Evolutionary conservation across 371 early-diverging fungal species (phyloP).

Genomic region (Zopfochytrium polystomum): DNA sequence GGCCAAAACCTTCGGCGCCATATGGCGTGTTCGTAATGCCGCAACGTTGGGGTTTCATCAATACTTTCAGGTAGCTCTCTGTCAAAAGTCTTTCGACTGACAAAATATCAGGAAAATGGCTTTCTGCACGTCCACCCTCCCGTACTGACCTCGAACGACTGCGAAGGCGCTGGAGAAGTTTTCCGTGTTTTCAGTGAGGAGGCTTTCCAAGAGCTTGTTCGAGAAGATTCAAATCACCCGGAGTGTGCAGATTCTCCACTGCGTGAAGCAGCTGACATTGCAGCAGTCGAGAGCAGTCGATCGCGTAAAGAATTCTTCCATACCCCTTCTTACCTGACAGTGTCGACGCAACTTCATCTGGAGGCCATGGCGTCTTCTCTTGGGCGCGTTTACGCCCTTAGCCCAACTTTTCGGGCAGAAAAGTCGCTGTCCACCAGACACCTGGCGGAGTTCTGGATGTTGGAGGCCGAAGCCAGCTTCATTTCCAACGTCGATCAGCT

Average conservation of each 20-base stretch:
- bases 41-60: slow-evolving; percentile 65
- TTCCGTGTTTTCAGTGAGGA: slow-evolving; percentile 49
- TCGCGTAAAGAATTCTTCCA: slow-evolving; percentile 60
- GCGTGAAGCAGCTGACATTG: too few species aligned
- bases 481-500: slow-evolving; percentile 45
- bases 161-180: slow-evolving; percentile 92
- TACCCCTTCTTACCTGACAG: slow-evolving; percentile 75
- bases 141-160: slow-evolving; percentile 79
- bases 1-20: slow-evolving; percentile 70
- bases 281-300: too few species aligned
- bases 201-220: too few species aligned
- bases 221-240: too few species aligned
- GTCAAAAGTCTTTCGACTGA: not conserved
- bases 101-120: slow-evolving; percentile 51
- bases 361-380: slow-evolving; percentile 75
- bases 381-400: slow-evolving; percentile 81
- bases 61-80: slow-evolving; percentile 61
- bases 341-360: slow-evolving; percentile 85
- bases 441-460: slow-evolving; percentile 93
- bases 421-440: slow-evolving; percentile 79
- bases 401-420: slow-evolving; percentile 89
- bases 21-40: slow-evolving; percentile 66
- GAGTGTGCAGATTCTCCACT: too few species aligned
- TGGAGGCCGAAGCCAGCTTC: slow-evolving; percentile 87
- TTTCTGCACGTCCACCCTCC: slow-evolving; percentile 83